Base-by-base conservation (phyloP, 495 filamentous ascomycete genomes). In the Penicillium argentinense region DNA sequence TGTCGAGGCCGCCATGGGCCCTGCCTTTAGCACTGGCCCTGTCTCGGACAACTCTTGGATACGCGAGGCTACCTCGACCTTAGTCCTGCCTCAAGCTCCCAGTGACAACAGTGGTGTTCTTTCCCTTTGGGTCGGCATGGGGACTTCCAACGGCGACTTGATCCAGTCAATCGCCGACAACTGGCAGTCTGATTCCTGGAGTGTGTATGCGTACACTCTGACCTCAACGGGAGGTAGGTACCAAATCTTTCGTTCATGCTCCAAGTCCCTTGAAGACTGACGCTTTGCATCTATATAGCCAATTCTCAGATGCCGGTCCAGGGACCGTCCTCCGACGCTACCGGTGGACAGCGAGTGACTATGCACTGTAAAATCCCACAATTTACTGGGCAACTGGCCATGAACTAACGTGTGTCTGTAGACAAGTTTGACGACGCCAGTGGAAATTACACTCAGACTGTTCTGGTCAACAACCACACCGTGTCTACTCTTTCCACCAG, bases 401-500 rank as follows among this genome's bases (percentile, higher is more conserved):
- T 8, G 14, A 9, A 38, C 33, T 27, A 21, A 33, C 26, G 21
- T 28, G 3, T 16, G 2, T 14, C 1, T 22, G 3, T 36, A 64
- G 60, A 73, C 53, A 68, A 72, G 40, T 69, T 59, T 42, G 63
- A 71, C 32, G 68, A 67, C 23, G 39, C 55, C 25, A 69, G 53
- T 16, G 52, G 57, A 9, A 64, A 70, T 38, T 71, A 69, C 43
- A 69, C 68, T 12, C 70, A 73, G 53, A 71, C 60, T 17, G 62
- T 72, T 21, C 51, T 47, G 2, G 42, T 73, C 17, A 72, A 73
- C 39, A 56, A 60, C 24, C 39, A 44, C 19, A 49, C 54, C n/a
- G 66, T 73, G 13, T 72, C 70, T 7, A 67, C 57, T 1, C 53
- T 73, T 9, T 70, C 68, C 18, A 70, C 68, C 17, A 63, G 66